Conservation (phyloP, 805 yeast genomes). For the Candida orba region DNA sequence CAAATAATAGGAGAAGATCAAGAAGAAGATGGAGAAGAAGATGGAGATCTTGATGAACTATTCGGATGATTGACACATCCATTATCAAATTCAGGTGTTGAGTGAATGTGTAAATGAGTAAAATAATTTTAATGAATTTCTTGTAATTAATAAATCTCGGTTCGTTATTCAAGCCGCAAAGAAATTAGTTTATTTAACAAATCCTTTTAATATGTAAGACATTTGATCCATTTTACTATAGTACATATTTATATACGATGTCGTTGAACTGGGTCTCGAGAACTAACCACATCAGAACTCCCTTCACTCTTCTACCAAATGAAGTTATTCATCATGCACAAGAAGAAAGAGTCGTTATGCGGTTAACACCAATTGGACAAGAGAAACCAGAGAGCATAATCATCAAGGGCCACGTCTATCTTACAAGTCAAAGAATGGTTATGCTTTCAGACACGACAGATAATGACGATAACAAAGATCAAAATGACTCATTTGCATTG, state of each 20-base stretch:
- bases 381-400: slow-evolving; percentile 17
- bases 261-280: slow-evolving; percentile 27
- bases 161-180: neutral
- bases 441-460: slow-evolving; percentile 20
- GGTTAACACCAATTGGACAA: slow-evolving; percentile 17
- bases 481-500: slow-evolving; percentile 31
- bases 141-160: too few relatives aligned
- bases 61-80: slow-evolving; percentile 15
- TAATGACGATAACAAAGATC: neutral
- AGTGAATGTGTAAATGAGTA: too few relatives aligned
- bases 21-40: slow-evolving; percentile 22
- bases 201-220: too few relatives aligned
- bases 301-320: slow-evolving; percentile 22
- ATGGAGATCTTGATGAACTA: slow-evolving; percentile 28
- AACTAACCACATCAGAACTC: slow-evolving; percentile 5
- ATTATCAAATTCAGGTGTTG: too few relatives aligned
- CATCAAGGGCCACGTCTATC: slow-evolving; percentile 30
- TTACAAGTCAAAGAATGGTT: slow-evolving; percentile 37
- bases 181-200: too few relatives aligned
- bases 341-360: slow-evolving; percentile 10
- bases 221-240: too few relatives aligned
- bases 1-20: slow-evolving; percentile 13
- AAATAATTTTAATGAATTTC: too few relatives aligned
- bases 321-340: slow-evolving; percentile 17
- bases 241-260: too few relatives aligned